These are phyloP conservation scores for Calvatia gigantea DNA, from an alignment of 768 basidiomycete species.

Conservation along the genomic window DNA sequence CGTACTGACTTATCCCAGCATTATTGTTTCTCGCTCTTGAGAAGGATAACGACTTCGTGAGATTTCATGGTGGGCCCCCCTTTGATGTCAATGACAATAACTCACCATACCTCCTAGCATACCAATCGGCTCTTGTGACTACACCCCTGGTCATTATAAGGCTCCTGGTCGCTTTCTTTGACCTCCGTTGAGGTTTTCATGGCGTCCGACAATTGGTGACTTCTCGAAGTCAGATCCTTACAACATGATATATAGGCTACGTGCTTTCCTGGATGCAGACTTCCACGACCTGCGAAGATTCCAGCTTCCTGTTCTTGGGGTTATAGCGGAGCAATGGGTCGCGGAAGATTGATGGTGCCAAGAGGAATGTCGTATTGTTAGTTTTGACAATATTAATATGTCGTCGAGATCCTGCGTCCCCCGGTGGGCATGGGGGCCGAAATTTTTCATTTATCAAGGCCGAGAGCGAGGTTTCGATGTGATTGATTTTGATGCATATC, in stretches of 20 bases:
- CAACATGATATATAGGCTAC: background rate
- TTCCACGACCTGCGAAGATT: background rate
- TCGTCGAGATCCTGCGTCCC: no score
- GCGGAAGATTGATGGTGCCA: background rate
- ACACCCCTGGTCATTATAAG: conserved; percentile 57
- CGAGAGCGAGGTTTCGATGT: no score
- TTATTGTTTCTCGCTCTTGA: conserved; percentile 66
- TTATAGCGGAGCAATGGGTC: background rate
- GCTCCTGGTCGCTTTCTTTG: conserved; percentile 51
- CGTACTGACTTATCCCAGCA: conserved; percentile 29
- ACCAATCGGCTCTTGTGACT: conserved; percentile 72
- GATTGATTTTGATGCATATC: no score
- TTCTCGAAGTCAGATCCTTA: background rate
- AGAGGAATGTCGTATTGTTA: no score
- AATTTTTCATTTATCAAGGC: no score
- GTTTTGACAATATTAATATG: no score
- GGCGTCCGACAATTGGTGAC: background rate
- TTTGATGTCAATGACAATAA: background rate
- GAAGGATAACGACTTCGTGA: conserved; percentile 71
- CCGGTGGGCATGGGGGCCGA: no score
- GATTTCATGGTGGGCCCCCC: conserved; percentile 65
- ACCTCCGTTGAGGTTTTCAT: conserved; percentile 28
- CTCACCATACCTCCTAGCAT: conserved; percentile 41
- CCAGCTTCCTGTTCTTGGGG: background rate
- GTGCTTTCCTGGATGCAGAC: background rate